A percentile compares a stretch with the other conserved stretches of the same genome.
Conservation (phyloP, 225 moss, liverwort and hornwort genomes). For the Bryoerythrophyllum caledonicum region DNA sequence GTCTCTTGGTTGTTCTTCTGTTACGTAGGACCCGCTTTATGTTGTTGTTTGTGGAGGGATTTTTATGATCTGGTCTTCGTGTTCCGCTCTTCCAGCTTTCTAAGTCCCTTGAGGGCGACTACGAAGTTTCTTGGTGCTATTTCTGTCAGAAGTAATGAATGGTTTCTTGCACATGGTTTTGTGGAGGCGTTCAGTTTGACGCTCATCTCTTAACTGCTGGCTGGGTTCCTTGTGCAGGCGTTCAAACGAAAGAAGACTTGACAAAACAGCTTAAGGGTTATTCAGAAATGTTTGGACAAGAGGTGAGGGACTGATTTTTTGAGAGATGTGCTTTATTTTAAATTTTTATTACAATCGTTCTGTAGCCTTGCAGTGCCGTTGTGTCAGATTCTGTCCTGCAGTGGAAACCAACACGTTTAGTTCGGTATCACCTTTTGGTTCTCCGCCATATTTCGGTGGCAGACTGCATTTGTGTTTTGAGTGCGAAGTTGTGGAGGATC, state of each 20-base stretch:
- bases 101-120: neutral
- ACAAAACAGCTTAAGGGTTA: constrained; percentile 66
- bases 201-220: neutral
- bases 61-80: neutral
- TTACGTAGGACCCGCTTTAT: neutral
- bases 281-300: constrained; percentile 62
- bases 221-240: constrained; percentile 39
- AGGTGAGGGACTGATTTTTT: constrained; percentile 39
- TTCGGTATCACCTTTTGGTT: neutral
- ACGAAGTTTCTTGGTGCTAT: neutral
- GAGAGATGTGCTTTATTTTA: neutral
- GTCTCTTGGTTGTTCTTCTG: neutral
- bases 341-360: neutral
- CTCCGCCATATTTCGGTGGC: neutral
- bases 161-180: neutral
- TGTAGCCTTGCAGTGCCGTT: neutral
- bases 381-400: neutral
- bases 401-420: neutral
- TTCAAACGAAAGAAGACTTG: constrained; percentile 73
- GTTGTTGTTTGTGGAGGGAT: neutral
- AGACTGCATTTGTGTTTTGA: neutral
- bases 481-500: neutral
- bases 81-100: neutral
- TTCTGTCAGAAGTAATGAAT: neutral
- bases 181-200: neutral